phyloP scores from a whole-genome alignment of 257 asterid species.

The Ligustrum vulgare region DNA sequence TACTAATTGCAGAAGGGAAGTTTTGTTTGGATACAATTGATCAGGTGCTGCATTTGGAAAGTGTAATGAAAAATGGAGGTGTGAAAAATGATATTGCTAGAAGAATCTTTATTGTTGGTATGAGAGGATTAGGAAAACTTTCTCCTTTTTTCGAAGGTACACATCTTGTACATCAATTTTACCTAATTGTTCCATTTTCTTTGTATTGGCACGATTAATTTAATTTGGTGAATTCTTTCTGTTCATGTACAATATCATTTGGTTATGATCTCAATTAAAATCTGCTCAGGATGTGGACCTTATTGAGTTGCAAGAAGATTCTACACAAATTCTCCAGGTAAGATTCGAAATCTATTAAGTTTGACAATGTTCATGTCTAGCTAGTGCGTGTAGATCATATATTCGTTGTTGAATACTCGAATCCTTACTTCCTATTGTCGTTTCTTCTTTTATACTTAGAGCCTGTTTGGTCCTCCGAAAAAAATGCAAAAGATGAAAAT shows the following conservation, averaged over 20 bases:
- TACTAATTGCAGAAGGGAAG: neutral
- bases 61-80: no score
- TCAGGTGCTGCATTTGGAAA: neutral
- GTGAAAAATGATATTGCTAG: no score
- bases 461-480: no score
- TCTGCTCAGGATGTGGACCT: neutral
- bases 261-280: neutral
- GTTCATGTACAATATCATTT: neutral
- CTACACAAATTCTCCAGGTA: neutral
- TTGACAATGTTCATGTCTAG: neutral
- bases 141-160: constrained; percentile 25
- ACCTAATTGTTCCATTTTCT: no score
- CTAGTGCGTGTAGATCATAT: neutral
- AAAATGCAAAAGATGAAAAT: no score
- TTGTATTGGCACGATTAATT: no score
- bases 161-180: no score
- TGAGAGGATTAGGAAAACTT: no score
- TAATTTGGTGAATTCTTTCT: neutral
- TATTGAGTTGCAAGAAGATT: neutral
- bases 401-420: neutral
- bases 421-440: no score
- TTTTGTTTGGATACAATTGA: neutral
- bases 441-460: neutral
- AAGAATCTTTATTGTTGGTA: no score
- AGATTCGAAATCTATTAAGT: neutral